Conservation (phyloP, 352 stramenopile species). For the Pythium rishiriense region DNA sequence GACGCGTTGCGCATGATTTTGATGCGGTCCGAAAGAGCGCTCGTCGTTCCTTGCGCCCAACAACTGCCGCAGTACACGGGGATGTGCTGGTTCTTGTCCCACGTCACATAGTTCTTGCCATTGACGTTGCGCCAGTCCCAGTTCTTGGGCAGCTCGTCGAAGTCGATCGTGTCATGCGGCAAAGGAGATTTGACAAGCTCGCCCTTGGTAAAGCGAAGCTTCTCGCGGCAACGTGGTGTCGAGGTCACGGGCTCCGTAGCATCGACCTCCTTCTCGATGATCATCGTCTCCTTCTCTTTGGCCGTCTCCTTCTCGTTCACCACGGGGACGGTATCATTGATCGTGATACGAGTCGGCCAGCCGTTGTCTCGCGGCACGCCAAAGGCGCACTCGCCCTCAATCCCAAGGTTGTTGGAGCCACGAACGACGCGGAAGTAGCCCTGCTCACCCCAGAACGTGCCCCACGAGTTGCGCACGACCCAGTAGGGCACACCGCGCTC, state of each 20-base stretch:
- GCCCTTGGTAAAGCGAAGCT: constrained; percentile 61
- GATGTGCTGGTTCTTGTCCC: constrained; percentile 99
- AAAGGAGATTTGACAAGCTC: constrained; percentile 70
- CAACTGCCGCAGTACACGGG: constrained; percentile 93
- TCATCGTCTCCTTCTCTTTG: not conserved
- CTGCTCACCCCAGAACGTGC: constrained; percentile 94
- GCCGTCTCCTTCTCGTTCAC: constrained; percentile 21
- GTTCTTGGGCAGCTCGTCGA: constrained; percentile 84
- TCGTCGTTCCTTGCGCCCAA: constrained; percentile 91
- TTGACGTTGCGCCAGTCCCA: constrained; percentile 96
- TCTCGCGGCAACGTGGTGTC: constrained; percentile 56
- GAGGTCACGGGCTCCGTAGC: constrained; percentile 25
- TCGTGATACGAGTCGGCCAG: constrained; percentile 56
- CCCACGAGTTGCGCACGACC: constrained; percentile 96
- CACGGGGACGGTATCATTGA: constrained; percentile 26
- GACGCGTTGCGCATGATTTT: constrained; percentile 85
- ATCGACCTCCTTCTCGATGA: constrained; percentile 22
- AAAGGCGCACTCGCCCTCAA: constrained; percentile 94
- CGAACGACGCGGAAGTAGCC: constrained; percentile 94
- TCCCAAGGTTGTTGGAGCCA: constrained; percentile 91
- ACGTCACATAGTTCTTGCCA: constrained; percentile 95
- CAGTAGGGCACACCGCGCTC: constrained; percentile 90
- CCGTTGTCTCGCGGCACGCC: constrained; percentile 83
- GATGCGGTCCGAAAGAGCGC: constrained; percentile 89
- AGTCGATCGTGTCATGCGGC: constrained; percentile 77